Evolutionary conservation across 2,329 filamentous ascomycete genomes (phyloP), one percentile per base, ranked within the genome.

Genomic region (Elsinoe fawcettii): DNA sequence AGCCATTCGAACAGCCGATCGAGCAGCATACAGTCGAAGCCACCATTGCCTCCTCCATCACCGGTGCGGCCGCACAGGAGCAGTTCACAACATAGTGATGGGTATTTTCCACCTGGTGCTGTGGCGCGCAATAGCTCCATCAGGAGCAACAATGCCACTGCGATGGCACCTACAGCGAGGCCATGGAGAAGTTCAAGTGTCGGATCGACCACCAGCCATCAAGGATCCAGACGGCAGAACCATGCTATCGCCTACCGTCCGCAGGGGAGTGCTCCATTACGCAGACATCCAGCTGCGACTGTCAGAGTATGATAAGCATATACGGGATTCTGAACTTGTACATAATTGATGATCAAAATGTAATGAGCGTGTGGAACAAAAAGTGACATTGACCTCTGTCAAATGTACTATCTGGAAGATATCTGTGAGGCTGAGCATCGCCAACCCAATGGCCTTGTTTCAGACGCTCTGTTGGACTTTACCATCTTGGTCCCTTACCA

Each of bases 51-150:
- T 23, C 49, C 49, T 8, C 49, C 49, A 37, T 39, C 49, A 39
- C 49, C 49, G 9, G 49, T 20, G 2, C 49, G 49, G 16, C 49
- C 49, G 22, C n/a, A 39, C n/a, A 27, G 49, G 20, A 53, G 49
- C 49, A 20, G 12, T 5, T 53, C 49, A 2, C 30, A 39, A 18
- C 11, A 9, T 1, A 39, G 49, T 25, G 16, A 36, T 11, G 49
- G 18, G 12, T 34, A 53, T 14, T 16, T 22, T 22, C 30, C 30
- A 23, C n/a, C 18, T 3, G 30, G 16, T 20, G 18, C 30, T 14
- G 34, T 37, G 14, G 49, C 49, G 8, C 49, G 32, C 16, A 14
- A 23, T 12, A 37, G 9, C 16, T 51, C 46, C 8, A 14, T 32
- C 9, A 51, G 22, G 9, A 32, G 46, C 30, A 32, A 51, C 25